Conservation (phyloP, 2,329 filamentous ascomycete genomes). For the Colletotrichum sp. region DNA sequence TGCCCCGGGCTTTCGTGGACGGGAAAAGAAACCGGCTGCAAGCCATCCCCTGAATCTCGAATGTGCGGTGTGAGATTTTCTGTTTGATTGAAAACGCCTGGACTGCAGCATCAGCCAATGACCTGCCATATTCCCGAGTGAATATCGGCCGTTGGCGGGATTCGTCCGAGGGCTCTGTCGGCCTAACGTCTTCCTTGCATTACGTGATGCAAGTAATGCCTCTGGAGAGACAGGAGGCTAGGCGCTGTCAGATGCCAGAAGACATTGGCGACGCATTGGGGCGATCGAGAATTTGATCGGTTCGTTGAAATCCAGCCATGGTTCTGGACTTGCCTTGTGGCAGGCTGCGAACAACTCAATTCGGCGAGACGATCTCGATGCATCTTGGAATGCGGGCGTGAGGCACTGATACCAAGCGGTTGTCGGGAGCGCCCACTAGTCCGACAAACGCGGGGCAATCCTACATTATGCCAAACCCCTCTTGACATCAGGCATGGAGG, state of each 20-base stretch:
- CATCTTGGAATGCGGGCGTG: background rate
- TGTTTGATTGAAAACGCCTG: conserved; percentile 13
- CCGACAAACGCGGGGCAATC: background rate
- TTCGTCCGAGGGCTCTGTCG: conserved; percentile 1
- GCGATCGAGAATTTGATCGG: background rate
- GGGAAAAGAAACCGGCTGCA: conserved; percentile 19
- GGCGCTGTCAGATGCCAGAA: background rate
- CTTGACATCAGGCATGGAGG: background rate
- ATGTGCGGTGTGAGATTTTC: conserved; percentile 21
- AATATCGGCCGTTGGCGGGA: conserved; percentile 12
- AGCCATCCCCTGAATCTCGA: conserved; percentile 6
- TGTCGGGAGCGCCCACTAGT: background rate
- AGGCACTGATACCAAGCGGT: background rate
- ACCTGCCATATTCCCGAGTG: background rate
- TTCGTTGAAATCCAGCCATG: background rate
- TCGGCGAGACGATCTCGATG: background rate
- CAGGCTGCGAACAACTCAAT: background rate
- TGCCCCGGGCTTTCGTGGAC: background rate
- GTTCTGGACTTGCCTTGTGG: background rate
- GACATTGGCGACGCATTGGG: background rate
- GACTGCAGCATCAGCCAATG: background rate
- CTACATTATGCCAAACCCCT: background rate
- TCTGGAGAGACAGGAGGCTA: conserved; percentile 5
- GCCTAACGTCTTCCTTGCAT: conserved; percentile 15
- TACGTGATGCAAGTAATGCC: conserved; percentile 19